phyloP scores from a whole-genome alignment of 441 rosid genomes.

The Macaranga tanarius region DNA sequence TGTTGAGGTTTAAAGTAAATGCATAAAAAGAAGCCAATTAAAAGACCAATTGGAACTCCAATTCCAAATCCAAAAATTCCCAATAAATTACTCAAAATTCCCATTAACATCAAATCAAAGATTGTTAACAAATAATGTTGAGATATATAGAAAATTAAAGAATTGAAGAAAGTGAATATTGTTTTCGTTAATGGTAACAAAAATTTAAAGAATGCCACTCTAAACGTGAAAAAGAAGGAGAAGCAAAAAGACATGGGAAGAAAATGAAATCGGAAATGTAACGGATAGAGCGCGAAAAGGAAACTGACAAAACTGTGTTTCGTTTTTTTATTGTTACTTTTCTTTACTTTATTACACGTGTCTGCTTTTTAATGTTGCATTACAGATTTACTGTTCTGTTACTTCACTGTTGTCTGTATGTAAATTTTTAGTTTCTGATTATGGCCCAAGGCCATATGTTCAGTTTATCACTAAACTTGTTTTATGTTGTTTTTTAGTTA shows the following conservation, averaged over 20 bases:
- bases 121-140: too few species aligned
- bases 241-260: not conserved
- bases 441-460: too few species aligned
- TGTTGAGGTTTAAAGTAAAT: slow-evolving; percentile 51
- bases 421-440: too few species aligned
- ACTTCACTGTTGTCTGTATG: too few species aligned
- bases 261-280: slow-evolving; percentile 26
- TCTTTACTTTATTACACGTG: slow-evolving; percentile 15
- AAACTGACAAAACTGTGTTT: slow-evolving; percentile 11
- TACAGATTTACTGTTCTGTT: too few species aligned
- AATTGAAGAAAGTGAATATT: not conserved
- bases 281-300: slow-evolving; percentile 9
- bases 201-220: not conserved
- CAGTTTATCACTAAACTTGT: too few species aligned
- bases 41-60: slow-evolving; percentile 50
- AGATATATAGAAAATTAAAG: not conserved
- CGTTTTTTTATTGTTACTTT: not conserved
- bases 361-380: not conserved
- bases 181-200: not conserved
- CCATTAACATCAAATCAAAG: slow-evolving; percentile 29
- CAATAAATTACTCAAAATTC: slow-evolving; percentile 41
- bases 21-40: slow-evolving; percentile 58
- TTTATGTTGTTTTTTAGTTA: too few species aligned
- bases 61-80: slow-evolving; percentile 51
- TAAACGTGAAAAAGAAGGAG: not conserved